Conservation (phyloP, 1,284 basidiomycete genomes). For the Tranzscheliella williamsii region DNA sequence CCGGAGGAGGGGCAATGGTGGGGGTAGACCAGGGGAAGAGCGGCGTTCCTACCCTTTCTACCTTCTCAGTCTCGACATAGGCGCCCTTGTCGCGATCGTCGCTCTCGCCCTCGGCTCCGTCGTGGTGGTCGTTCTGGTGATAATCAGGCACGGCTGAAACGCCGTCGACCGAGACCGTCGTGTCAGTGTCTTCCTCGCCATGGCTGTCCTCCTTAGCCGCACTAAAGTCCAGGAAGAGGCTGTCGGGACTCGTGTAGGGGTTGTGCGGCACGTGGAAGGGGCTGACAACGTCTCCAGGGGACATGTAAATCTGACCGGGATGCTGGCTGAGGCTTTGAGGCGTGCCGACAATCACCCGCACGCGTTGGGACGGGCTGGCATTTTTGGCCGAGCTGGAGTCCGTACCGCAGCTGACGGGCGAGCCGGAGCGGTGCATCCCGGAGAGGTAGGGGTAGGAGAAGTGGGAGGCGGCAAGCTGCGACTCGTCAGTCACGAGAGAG, state of each 20-base stretch:
- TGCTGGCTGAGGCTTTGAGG: slow-evolving; percentile 2
- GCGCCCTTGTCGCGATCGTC: not conserved
- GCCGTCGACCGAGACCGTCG: slow-evolving; percentile 8
- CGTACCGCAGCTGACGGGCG: not conserved
- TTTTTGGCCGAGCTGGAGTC: not conserved
- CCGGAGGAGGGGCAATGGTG: slow-evolving; percentile 9
- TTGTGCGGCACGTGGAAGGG: slow-evolving; percentile 21
- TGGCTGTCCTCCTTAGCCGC: not conserved
- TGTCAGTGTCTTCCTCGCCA: slow-evolving; percentile 3
- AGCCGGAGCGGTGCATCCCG: slow-evolving; percentile 34
- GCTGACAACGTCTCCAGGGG: slow-evolving; percentile 13
- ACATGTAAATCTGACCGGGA: slow-evolving; percentile 3
- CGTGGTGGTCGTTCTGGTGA: not conserved
- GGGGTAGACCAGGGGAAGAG: slow-evolving; percentile 23
- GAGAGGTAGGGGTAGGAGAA: slow-evolving; percentile 49
- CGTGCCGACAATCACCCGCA: slow-evolving; percentile 13
- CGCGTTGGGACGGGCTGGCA: slow-evolving; percentile 2
- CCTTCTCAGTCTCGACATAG: not conserved
- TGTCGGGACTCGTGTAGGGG: slow-evolving; percentile 17
- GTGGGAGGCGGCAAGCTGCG: slow-evolving; percentile 23
- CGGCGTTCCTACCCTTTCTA: not conserved
- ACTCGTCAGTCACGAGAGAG: slow-evolving; percentile 1
- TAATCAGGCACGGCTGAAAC: not conserved
- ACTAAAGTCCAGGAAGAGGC: slow-evolving; percentile 15
- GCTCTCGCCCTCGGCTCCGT: too few species aligned